These are phyloP conservation scores for Eimeria zaria DNA, from an alignment of 169 alveolate genomes.

Conservation along the genomic window DNA sequence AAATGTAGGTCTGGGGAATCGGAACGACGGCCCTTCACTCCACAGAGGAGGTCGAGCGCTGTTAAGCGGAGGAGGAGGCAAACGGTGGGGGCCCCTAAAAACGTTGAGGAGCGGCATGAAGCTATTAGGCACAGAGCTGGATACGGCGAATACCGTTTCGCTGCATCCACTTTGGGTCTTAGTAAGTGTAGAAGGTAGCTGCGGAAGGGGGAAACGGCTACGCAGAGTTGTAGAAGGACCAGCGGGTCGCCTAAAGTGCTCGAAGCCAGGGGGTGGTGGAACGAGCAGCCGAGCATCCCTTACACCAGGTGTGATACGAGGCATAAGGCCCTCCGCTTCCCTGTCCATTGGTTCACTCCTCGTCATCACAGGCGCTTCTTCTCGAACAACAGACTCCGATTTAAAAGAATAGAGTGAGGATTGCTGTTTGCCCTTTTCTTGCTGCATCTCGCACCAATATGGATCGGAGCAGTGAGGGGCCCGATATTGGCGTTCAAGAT, in stretches of 20 bases:
- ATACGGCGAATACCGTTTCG: neutral
- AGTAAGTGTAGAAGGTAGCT: neutral
- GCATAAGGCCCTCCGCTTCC: neutral
- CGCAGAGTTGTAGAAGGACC: neutral
- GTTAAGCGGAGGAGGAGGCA: neutral
- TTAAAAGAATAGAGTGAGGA: neutral
- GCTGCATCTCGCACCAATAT: neutral
- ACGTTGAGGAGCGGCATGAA: neutral
- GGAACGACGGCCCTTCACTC: neutral
- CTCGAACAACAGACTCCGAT: neutral
- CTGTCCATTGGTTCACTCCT: neutral
- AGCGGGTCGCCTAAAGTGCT: neutral
- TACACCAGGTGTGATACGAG: neutral
- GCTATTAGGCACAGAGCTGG: neutral
- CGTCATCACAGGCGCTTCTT: neutral
- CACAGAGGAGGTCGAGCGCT: neutral
- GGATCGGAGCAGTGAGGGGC: neutral
- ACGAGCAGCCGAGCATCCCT: neutral
- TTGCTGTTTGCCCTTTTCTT: neutral
- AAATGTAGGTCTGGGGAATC: neutral
- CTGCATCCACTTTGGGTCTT: neutral
- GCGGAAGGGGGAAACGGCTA: neutral
- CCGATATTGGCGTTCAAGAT: neutral
- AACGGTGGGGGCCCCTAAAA: neutral
- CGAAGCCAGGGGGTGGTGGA: neutral